Base-by-base conservation (phyloP, 257 asterid genomes). In the Forsythia suspensa region DNA sequence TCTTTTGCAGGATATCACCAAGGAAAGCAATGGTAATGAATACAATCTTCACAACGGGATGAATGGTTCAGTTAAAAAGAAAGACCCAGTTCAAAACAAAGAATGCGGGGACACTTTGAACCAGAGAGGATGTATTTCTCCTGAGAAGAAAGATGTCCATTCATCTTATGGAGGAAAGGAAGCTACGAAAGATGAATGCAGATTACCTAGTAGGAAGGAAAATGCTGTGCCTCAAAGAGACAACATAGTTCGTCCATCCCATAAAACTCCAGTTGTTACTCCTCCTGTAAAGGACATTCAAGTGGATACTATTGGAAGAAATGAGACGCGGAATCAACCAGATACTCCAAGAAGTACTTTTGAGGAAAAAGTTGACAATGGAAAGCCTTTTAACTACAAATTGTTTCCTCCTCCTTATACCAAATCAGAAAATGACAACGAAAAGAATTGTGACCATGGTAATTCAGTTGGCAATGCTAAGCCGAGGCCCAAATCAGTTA, bases 331-430 rank as follows among this genome's bases (percentile, higher is more conserved):
- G 13, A 69, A 74, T 11, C 85, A 80, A 74, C 70, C 86, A 71
- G 69, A 63, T 34, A 20, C 71, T 20, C 38, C 16, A 38, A 71
- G 10, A 43, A 73, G 79, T 39, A 52, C 51, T 72, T 20, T 75
- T 6, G 84, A 78, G 71, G 82, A 85, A 59, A 87, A 89, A 42
- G 52, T 76, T 15, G 83, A 80, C 6, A 71, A 78, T 3, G 82
- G 80, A 44, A 75, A 80, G 52, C 73, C 80, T 46, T 76, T 43
- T 5, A 65, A 73, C 73, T 76, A 75, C 80, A 77, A 42, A 42
- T 73, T 82, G 12, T 46, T 88, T 20, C 87, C 89, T 78, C 88
- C 93, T 81, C 97, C 95, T 46, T 86, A 85, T 69, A 81, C 81
- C 9, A 88, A 81, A 81, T 15, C 86, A 16, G 82, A 78, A 51